A percentile compares a stretch with the other conserved stretches of the same genome.
phyloP scores from a whole-genome alignment of 1,139 yeast species.

The Yamadazyma atlantica region DNA sequence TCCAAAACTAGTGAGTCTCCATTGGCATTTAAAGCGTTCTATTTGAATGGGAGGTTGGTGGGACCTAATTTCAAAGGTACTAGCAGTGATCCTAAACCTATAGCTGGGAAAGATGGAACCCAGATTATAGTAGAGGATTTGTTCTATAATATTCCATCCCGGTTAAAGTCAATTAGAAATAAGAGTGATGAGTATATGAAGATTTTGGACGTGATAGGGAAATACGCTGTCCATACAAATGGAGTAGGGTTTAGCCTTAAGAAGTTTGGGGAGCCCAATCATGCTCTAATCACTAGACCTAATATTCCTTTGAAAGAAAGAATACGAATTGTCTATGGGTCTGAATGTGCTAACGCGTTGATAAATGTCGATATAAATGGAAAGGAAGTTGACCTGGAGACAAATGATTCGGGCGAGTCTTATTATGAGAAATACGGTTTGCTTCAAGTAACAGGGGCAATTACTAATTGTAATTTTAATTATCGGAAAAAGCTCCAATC shows the following conservation, averaged over 20 bases:
- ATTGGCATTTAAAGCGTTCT: conserved; percentile 71
- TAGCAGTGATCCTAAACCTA: conserved; percentile 57
- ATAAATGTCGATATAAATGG: conserved; percentile 39
- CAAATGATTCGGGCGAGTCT: conserved; percentile 7
- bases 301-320: conserved; percentile 55
- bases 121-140: conserved; percentile 83
- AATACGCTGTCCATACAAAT: conserved; percentile 75
- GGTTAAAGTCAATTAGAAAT: conserved; percentile 65
- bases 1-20: conserved; percentile 42
- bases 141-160: conserved; percentile 84
- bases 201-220: conserved; percentile 79
- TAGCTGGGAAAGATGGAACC: conserved; percentile 89
- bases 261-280: conserved; percentile 67
- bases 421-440: conserved; percentile 43
- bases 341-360: conserved; percentile 65
- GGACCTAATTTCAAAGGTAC: conserved; percentile 34
- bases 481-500: conserved; percentile 69
- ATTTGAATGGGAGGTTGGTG: conserved; percentile 60
- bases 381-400: conserved; percentile 12
- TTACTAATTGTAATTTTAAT: conserved; percentile 71
- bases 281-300: conserved; percentile 55
- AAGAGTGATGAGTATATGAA: conserved; percentile 73
- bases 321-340: conserved; percentile 72
- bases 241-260: conserved; percentile 78
- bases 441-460: conserved; percentile 51